Percentiles rank a stretch among this genome's conserved stretches.
Evolutionary conservation across 1,139 yeast genomes (phyloP).

Genomic region (Wickerhamomyces sp.): DNA sequence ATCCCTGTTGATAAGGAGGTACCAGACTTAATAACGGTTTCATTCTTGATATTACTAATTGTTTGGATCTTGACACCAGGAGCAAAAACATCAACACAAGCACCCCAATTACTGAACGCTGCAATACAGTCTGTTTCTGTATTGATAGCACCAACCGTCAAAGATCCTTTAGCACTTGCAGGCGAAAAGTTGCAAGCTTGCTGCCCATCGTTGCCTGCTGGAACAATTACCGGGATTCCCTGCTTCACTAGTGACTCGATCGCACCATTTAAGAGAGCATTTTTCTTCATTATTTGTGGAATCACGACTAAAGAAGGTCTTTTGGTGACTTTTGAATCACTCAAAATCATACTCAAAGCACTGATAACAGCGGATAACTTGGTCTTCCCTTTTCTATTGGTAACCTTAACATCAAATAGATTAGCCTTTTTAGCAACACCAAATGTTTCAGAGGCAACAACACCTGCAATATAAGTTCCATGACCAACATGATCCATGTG

Average conservation of each 20-base stretch:
- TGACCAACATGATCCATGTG: constrained; percentile 36
- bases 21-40: constrained; percentile 47
- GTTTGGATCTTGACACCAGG: constrained; percentile 52
- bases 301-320: constrained; percentile 54
- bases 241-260: constrained; percentile 57
- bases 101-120: constrained; percentile 60
- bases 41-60: constrained; percentile 26
- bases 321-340: constrained; percentile 34
- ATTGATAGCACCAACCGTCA: constrained; percentile 61
- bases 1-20: constrained; percentile 80
- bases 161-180: constrained; percentile 52
- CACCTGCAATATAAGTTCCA: constrained; percentile 51
- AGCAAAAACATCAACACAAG: constrained; percentile 62
- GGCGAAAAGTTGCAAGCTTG: constrained; percentile 64
- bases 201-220: constrained; percentile 64
- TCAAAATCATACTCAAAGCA: constrained; percentile 40
- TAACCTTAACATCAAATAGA: constrained; percentile 54
- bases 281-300: constrained; percentile 61
- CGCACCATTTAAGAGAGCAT: constrained; percentile 46
- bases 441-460: constrained; percentile 53
- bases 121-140: constrained; percentile 38
- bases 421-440: constrained; percentile 65
- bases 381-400: constrained; percentile 45
- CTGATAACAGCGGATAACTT: constrained; percentile 44
- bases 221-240: constrained; percentile 59